Percentiles rank a stretch among this genome's conserved stretches.
Evolutionary conservation across 2,329 filamentous ascomycete genomes (phyloP).

Genomic region (Achaetomium macrosporum): DNA sequence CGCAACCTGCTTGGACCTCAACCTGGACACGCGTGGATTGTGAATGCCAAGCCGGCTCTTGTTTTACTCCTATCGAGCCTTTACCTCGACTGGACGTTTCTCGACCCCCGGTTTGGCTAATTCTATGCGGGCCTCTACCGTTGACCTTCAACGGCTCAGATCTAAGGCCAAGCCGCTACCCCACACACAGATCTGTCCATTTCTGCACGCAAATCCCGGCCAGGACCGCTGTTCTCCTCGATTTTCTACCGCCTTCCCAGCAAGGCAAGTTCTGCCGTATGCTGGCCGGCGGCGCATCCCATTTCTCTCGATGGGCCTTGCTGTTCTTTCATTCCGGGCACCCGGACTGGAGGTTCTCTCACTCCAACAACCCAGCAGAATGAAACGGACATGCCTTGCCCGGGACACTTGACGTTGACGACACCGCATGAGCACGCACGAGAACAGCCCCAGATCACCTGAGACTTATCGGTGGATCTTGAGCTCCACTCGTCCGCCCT

Average conservation of each 20-base stretch:
- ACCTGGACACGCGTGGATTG: neutral
- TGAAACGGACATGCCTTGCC: too few relatives aligned
- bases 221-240: constrained; percentile 1
- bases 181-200: constrained; percentile 1
- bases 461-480: neutral
- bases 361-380: too few relatives aligned
- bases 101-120: neutral
- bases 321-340: too few relatives aligned
- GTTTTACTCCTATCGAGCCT: neutral
- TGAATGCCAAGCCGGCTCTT: constrained; percentile 11
- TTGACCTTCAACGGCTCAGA: neutral
- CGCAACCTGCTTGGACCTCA: neutral
- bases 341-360: too few relatives aligned
- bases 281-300: neutral
- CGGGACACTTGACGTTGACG: too few relatives aligned
- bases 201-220: neutral
- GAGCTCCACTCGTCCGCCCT: neutral
- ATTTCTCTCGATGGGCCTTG: too few relatives aligned
- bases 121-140: too few relatives aligned
- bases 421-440: too few relatives aligned
- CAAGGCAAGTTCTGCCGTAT: constrained; percentile 12
- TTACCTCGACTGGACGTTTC: neutral
- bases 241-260: neutral
- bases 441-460: too few relatives aligned
- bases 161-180: constrained; percentile 2